A percentile compares a stretch with the other conserved stretches of the same genome.
Conservation (phyloP, 306 rosid species). For the Cajanus cajan region DNA sequence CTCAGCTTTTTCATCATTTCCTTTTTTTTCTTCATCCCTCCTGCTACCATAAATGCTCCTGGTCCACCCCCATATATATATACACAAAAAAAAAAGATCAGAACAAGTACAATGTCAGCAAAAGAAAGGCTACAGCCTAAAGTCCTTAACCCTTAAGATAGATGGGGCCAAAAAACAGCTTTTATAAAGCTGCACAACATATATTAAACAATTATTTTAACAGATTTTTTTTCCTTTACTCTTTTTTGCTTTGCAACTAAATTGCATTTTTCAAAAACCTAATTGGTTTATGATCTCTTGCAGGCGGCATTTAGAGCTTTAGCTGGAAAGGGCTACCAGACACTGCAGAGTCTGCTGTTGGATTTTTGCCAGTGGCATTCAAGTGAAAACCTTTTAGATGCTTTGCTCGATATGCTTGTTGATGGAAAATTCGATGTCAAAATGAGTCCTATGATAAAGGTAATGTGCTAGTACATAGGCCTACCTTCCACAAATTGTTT, state of each 20-base stretch:
- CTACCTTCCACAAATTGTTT: constrained; percentile 30
- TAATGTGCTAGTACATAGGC: constrained; percentile 39
- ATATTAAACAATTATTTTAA: no score
- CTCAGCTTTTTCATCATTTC: no score
- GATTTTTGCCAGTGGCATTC: constrained; percentile 82
- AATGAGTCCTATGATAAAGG: constrained; percentile 83
- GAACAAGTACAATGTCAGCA: no score
- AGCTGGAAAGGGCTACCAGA: constrained; percentile 94
- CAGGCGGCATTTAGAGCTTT: constrained; percentile 90
- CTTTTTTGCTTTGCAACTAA: constrained; percentile 19
- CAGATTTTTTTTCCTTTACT: background rate
- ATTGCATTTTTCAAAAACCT: constrained; percentile 2
- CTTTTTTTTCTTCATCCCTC: no score
- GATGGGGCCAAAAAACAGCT: no score
- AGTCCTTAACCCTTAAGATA: no score
- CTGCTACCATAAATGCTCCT: no score
- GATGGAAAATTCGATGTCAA: constrained; percentile 86
- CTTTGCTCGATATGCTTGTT: constrained; percentile 88
- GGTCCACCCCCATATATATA: no score
- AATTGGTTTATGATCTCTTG: constrained; percentile 26
- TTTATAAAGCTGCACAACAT: no score
- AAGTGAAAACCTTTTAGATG: constrained; percentile 75
- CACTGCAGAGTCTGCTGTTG: constrained; percentile 85
- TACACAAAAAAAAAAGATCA: no score
- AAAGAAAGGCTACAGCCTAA: no score